Base-by-base conservation (phyloP, 768 basidiomycete species). In the Omphalotus guepiniiformis region DNA sequence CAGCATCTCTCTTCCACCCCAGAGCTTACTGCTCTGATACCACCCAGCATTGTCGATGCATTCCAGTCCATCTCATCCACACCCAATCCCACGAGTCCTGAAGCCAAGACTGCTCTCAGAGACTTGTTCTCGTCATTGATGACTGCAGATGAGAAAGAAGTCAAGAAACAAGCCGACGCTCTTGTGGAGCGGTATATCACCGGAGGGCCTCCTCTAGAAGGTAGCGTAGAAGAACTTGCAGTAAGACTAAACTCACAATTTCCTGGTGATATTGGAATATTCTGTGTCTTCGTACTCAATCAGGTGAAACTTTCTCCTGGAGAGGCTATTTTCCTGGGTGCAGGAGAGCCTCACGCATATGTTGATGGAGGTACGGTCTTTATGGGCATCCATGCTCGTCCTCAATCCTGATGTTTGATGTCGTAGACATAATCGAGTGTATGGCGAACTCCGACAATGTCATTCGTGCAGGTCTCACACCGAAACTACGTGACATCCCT, bases 371-470 rank as follows among this genome's bases (percentile, higher is more conserved):
- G 94, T 92, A 56, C 53, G 81, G 52, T 23, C 23, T 27, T 26
- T 38, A 4, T 37, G 18, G 50, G 38, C 34, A 43, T 29, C 13
- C 40, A 56, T 23, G 49, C 52, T 32, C 15, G 25, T 21, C 28
- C 13, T 41, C 46, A 25, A 44, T 3, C 16, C 15, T 42, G 32
- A 32, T 39, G 34, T 47, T 9, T 25, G n/a, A 19, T 12, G 3
- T 25, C 32, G 4, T 58, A 95, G 95, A 99, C 61, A 94, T 94
- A 65, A 92, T 98, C 61, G 96, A 98, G 62, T 95, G 93, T 70
- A 98, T 98, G 94, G 95, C 95, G 21, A 94, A 94, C 52, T 94
- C 92, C 0, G 96, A 99, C 70, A 98, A 98, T 64, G 96, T 99
- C 64, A 94, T 99, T 54, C 90, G 96, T 26, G 96, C 96, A 6